Evolutionary conservation across 2,329 filamentous ascomycete genomes (phyloP).

Genomic region (Penicillium decumbens): DNA sequence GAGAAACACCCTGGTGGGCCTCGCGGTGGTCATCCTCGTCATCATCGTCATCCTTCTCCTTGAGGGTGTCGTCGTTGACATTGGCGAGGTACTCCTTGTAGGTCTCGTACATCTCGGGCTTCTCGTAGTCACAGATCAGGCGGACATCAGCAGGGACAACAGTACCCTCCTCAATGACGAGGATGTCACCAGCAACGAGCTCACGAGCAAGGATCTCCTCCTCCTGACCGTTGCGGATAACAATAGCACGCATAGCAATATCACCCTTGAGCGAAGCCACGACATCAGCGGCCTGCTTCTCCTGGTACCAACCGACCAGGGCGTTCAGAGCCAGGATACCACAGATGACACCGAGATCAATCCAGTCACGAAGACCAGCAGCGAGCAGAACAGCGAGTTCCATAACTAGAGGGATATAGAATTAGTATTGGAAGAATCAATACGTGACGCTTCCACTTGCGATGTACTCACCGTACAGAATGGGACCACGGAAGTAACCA

Average conservation of each 20-base stretch:
- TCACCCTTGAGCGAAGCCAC: constrained; percentile 71
- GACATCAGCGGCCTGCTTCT: constrained; percentile 74
- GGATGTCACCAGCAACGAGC: constrained; percentile 70
- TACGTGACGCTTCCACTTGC: not conserved
- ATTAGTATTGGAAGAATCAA: constrained; percentile 6
- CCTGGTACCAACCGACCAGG: constrained; percentile 73
- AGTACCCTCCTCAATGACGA: constrained; percentile 67
- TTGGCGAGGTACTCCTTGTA: constrained; percentile 62
- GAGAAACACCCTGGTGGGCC: constrained; percentile 58
- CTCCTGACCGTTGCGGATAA: constrained; percentile 64
- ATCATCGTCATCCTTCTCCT: constrained; percentile 55
- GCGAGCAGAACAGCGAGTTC: constrained; percentile 70
- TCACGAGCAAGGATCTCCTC: constrained; percentile 66
- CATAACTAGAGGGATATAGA: constrained; percentile 50
- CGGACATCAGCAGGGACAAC: constrained; percentile 66
- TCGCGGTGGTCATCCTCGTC: constrained; percentile 52
- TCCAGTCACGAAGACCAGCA: constrained; percentile 69
- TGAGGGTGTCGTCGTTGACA: constrained; percentile 57
- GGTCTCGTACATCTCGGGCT: constrained; percentile 62
- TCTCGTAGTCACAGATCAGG: constrained; percentile 68
- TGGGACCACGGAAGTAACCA: constrained; percentile 69
- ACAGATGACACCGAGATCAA: constrained; percentile 72
- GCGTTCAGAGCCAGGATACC: constrained; percentile 72
- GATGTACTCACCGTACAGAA: constrained; percentile 63
- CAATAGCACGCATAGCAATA: constrained; percentile 68